Base-by-base conservation (phyloP, 1,284 basidiomycete species). In the Sporisorium exsertum region DNA sequence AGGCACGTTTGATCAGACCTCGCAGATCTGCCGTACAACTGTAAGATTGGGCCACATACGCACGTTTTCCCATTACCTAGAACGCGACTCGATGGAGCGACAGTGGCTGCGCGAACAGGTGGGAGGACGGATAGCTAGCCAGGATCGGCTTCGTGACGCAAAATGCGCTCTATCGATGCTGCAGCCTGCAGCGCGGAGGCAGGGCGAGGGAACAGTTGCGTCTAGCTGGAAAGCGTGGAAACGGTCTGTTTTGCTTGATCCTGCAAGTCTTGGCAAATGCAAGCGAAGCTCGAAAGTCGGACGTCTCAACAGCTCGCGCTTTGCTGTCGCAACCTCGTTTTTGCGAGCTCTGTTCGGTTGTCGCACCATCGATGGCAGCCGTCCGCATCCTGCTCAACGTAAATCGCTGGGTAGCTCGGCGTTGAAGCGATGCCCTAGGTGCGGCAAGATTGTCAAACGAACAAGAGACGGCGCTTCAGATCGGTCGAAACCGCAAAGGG, bases 121-220 rank as follows among this genome's bases (percentile, higher is more conserved):
- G 16, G 80, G 80, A 50, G 79, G 79, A 5, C 76, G 86, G 81
- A 87, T 91, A n/a, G 91, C 73, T 4, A 76, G 73, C 37, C 73
- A 76, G 42, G 62, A 76, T 24, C 64, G 73, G 2, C 16, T 76
- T 7, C 64, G 40, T 7, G 49, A 58, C 9, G 72, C 62, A 33
- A 27, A 53, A 12, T 59, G 29, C 5, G 59, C 63, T 2, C 29
- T 24, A 18, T 45, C 51, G 1, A 12, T 37, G 58, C 15, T 57
- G 24, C 58, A 43, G 4, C 13, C 47, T 12, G 16, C 50, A 16
- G 54, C 26, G 5, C 16, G 5, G 16, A 33, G 13, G 5, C 26
- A 24, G 26, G 42, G 51, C 40, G 51, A 22, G 7, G 43, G 40
- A 47, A 18, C 59, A 0, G 27, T 47, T 8, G 6, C 40, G 0